Base-by-base conservation (phyloP, 441 rosid species). In the Eutrema salsugineum region DNA sequence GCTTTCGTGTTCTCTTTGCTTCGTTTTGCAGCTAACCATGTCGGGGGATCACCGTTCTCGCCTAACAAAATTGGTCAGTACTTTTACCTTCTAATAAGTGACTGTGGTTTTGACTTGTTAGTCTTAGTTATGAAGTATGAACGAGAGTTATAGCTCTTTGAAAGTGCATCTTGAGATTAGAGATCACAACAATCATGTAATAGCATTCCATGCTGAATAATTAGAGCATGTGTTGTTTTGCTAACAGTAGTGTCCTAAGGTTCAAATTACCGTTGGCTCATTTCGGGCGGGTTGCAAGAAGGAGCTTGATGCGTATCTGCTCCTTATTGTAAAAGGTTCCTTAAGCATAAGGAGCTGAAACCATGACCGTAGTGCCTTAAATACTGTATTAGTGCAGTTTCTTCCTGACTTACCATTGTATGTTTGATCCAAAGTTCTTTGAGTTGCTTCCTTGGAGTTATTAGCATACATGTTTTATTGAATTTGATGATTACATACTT, bases 11-110 rank as follows among this genome's bases (percentile, higher is more conserved):
- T 50, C 15, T n/a, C 7, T 16, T 66, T 55, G 24, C 16, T 58
- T 72, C 64, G 3, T 63, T 69, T 82, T 84, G 86, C 91, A 96
- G 99, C 88, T 91, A 46, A 89, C 94, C 24, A 82, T 94, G 88
- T 85, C 92, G 1, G 99, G 94, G 61, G 99, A 96, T 71, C 85
- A 81, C 40, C 98, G 97, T 19, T 64, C 81, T 63, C 99, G 98
- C 50, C 88, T 96, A 57, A 79, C 86, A 55, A 96, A 94, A 82
- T 60, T 96, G 99, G 99, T 96, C 17, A 83, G 97, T 93, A 55
- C 57, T 58, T 33, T 32, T 54, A 40, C 54, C 33, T 44, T 61
- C 5, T 54, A 15, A 10, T 17, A 8, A 27, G 24, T 28, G 54
- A 4, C 42, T 20, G 16, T 11, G 27, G 53, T 57, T 64, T 6